Base-by-base conservation (phyloP, 805 yeast genomes). In the Ogataea nitratoaversa region DNA sequence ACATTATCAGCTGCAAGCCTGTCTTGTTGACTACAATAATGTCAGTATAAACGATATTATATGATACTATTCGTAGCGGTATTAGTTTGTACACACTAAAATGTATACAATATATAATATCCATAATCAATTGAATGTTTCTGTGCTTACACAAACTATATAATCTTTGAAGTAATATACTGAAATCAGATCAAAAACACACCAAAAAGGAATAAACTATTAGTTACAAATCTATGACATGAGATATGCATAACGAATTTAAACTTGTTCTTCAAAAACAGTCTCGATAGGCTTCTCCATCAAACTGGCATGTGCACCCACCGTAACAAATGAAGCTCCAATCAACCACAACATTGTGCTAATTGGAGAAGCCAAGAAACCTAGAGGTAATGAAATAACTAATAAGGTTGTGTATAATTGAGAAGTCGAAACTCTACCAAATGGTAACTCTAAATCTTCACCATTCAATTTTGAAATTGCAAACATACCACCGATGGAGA, bases 281-380 rank as follows among this genome's bases (percentile, higher is more conserved):
- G 95, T 84, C 71, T 93, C 99, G 51, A 93, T 87, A 32, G 99
- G 99, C 67, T 93, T 93, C 62, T 93, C 99, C 84, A 93, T 77
- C 49, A 93, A 74, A 13, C 91, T 71, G 33, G 99, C 99, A 65
- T 93, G 99, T 4, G 95, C 78, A 41, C 90, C 70, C 30, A 93
- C 90, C 37, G 84, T 65, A 38, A 89, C 93, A 19, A 84, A 81
- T 12, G 95, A 83, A 5, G 97, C 93, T 56, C 99, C 98, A 57
- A 93, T 78, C 54, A 93, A 76, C 99, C 99, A 93, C 78, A 93
- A 75, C 70, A 93, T 67, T 12, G 99, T 89, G 42, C 95, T 78
- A 51, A 93, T 62, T 41, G 69, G 69, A 18, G 68, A 63, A 16
- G 68, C 67, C 29, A 62, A 40, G 41, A 65, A 59, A 2, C 66